Evolutionary conservation across 179 eudicot species (phyloP).

Genomic region (Patellifolia procumbens): DNA sequence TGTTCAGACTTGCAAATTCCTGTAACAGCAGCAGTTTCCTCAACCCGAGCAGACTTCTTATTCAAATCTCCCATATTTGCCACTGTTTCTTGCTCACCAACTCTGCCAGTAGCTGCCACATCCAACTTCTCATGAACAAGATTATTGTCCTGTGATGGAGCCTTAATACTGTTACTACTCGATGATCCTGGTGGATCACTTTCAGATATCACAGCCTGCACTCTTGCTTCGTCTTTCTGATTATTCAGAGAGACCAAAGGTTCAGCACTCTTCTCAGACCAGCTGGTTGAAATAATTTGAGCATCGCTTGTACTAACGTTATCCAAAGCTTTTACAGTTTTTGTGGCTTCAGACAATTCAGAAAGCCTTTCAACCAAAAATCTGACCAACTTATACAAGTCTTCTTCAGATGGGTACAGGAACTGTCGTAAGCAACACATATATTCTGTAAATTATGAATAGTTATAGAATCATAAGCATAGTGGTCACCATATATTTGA

Average conservation of each 20-base stretch:
- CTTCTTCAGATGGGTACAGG: slow-evolving; percentile 65
- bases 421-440: slow-evolving; percentile 56
- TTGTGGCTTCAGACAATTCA: slow-evolving; percentile 36
- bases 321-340: slow-evolving; percentile 16
- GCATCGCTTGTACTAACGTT: slow-evolving; percentile 16
- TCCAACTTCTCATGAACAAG: slow-evolving; percentile 10
- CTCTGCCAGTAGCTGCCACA: slow-evolving; percentile 5
- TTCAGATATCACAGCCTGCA: slow-evolving; percentile 23
- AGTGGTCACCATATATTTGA: slow-evolving; percentile 4
- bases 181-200: slow-evolving; percentile 23
- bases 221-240: slow-evolving; percentile 25
- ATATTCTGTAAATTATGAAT: slow-evolving; percentile 35
- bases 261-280: slow-evolving; percentile 15
- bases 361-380: slow-evolving; percentile 59
- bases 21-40: slow-evolving; percentile 28
- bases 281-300: slow-evolving; percentile 13
- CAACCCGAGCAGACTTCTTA: slow-evolving; percentile 13
- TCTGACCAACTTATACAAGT: slow-evolving; percentile 50
- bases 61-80: slow-evolving; percentile 6
- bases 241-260: slow-evolving; percentile 7
- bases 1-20: slow-evolving; percentile 14
- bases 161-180: slow-evolving; percentile 1
- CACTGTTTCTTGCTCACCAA: slow-evolving; percentile 16
- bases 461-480: slow-evolving; percentile 31
- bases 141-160: slow-evolving; percentile 5